A percentile compares a stretch with the other conserved stretches of the same genome.
These are phyloP conservation scores for Entamoeba histolytica DNA, from an alignment of 208 protist genomes.

Conservation along the genomic window DNA sequence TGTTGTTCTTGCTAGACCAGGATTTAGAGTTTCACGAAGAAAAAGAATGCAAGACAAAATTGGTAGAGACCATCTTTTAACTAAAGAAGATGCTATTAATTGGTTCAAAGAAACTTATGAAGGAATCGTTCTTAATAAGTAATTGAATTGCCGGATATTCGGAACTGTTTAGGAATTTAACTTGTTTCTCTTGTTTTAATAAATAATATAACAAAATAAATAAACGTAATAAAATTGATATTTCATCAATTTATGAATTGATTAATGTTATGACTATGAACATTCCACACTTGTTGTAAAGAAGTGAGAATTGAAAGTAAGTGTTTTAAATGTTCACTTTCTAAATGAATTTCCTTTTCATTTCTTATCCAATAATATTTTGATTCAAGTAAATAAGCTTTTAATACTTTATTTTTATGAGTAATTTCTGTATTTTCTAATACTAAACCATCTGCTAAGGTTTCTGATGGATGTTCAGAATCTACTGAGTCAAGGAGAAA, in stretches of 20 bases:
- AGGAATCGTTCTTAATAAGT: not conserved
- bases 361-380: not conserved
- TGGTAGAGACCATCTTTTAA: constrained; percentile 29
- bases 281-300: not conserved
- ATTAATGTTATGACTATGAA: not conserved
- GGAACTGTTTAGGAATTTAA: not conserved
- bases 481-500: not conserved
- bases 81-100: not conserved
- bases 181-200: not conserved
- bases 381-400: not conserved
- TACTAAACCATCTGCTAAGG: not conserved
- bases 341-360: not conserved
- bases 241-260: not conserved
- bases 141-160: not conserved
- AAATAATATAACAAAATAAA: not conserved
- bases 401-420: not conserved
- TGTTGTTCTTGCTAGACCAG: constrained; percentile 81
- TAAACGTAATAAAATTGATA: not conserved
- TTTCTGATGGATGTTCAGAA: not conserved
- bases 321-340: not conserved
- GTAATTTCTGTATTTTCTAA: not conserved
- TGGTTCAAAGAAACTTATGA: not conserved
- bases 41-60: constrained; percentile 31
- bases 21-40: constrained; percentile 63
- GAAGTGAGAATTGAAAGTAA: not conserved